Conservation (phyloP, 2,329 filamentous ascomycete genomes). For the Periconia sp. region DNA sequence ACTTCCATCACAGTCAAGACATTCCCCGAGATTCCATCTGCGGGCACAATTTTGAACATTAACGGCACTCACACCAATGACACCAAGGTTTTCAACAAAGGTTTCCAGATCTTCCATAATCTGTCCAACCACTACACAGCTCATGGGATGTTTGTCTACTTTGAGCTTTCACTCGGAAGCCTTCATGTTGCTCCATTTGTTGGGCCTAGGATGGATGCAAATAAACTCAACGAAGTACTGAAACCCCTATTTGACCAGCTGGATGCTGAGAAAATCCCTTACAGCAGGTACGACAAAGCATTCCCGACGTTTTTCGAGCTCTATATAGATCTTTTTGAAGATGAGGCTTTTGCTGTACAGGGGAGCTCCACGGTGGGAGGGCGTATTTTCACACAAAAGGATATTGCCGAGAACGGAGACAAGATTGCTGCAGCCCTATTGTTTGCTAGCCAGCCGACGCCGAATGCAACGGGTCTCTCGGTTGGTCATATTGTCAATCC, state of each 20-base stretch:
- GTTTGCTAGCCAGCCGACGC: slow-evolving; percentile 24
- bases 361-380: slow-evolving; percentile 35
- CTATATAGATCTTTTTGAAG: slow-evolving; percentile 41
- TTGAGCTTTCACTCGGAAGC: slow-evolving; percentile 29
- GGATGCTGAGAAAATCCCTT: slow-evolving; percentile 33
- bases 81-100: slow-evolving; percentile 28
- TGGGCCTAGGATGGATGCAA: slow-evolving; percentile 32
- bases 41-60: slow-evolving; percentile 38
- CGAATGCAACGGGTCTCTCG: slow-evolving; percentile 25
- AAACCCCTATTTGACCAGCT: slow-evolving; percentile 32
- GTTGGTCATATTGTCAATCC: slow-evolving; percentile 40
- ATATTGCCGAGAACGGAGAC: slow-evolving; percentile 26
- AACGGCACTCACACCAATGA: slow-evolving; percentile 40
- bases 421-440: slow-evolving; percentile 29
- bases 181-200: slow-evolving; percentile 38
- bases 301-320: slow-evolving; percentile 41
- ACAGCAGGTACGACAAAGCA: slow-evolving; percentile 27
- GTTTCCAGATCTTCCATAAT: slow-evolving; percentile 36
- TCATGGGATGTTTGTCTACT: slow-evolving; percentile 41
- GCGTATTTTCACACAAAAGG: slow-evolving; percentile 33
- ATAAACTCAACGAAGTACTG: slow-evolving; percentile 26
- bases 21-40: slow-evolving; percentile 34
- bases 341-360: slow-evolving; percentile 26
- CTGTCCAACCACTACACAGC: slow-evolving; percentile 35
- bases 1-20: slow-evolving; percentile 37